Evolutionary conservation across 805 yeast genomes (phyloP), one percentile per base, ranked within the genome.

Genomic region (baker's yeast (Saccharomyces cerevisiae)): DNA sequence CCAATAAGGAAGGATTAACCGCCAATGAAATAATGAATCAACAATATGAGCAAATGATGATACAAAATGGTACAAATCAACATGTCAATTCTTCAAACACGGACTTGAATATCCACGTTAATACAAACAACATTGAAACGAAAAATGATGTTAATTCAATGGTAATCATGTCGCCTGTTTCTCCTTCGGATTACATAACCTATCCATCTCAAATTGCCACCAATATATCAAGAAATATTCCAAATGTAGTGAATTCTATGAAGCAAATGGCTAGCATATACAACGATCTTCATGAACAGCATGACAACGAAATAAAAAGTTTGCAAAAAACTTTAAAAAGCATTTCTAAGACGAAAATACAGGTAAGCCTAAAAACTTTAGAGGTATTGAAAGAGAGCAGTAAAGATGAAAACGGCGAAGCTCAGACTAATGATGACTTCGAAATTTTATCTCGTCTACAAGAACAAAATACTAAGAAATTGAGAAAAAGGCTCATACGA

Each of bases 401-500:
- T 66, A 77, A 75, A 22, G 81, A 83, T 57, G 96, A 96, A 6
- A 87, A 88, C 59, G 86, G 95, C 2, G 53, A 53, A 46, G 61
- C 53, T 28, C 56, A 24, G 48, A 57, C 54, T 47, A 54, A 48
- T 41, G 52, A 24, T 13, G 57, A 59, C 21, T 36, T 60, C 22
- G 53, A 51, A 26, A 48, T 52, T 52, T 48, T 53, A n/a, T 58
- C 43, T 36, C 22, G 6, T 17, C 17, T 17, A 36, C 43, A 36
- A 9, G 10, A 49, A 30, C 51, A 22, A 8, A 59, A 59, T 21
- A 41, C 59, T 26, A 48, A 50, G n/a, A 41, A 53, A 55, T 48
- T 61, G 50, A 71, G 68, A 56, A 57, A 51, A 10, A 63, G 55
- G 27, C 54, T 68, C 50, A 36, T 17, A 17, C 24, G 43, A 10